These are phyloP conservation scores for Rosa persica DNA, from an alignment of 306 rosid genomes.

Conservation along the genomic window DNA sequence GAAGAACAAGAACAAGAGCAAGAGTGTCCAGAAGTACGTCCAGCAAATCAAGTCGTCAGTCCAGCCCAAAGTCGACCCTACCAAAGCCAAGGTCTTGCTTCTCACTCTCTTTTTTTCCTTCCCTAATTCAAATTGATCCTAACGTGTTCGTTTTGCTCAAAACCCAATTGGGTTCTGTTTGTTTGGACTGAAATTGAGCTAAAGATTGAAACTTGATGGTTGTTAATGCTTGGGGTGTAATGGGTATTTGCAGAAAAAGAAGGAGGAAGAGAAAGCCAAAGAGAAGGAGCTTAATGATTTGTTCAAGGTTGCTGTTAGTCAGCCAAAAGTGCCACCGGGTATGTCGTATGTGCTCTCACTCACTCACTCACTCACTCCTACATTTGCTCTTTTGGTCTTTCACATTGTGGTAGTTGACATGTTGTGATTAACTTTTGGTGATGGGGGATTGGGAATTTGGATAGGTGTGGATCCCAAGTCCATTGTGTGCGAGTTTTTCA, in stretches of 20 bases:
- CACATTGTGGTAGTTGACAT: neutral
- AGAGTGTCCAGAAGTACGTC: constrained; percentile 83
- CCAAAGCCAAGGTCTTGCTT: constrained; percentile 69
- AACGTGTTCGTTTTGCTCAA: neutral
- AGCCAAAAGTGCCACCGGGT: constrained; percentile 93
- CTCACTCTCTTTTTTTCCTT: neutral
- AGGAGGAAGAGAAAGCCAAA: constrained; percentile 91
- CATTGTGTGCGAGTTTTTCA: constrained; percentile 83
- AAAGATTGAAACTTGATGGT: neutral
- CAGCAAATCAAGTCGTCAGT: constrained; percentile 72
- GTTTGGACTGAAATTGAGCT: constrained; percentile 10
- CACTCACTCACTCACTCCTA: neutral
- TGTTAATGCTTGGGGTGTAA: neutral
- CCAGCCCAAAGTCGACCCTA: constrained; percentile 61
- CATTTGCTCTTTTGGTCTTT: neutral
- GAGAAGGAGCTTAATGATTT: constrained; percentile 92
- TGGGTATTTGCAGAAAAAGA: constrained; percentile 66
- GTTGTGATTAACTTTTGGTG: constrained; percentile 4
- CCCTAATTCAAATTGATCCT: neutral
- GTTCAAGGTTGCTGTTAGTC: constrained; percentile 90
- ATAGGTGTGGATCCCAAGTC: constrained; percentile 99
- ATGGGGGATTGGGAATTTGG: constrained; percentile 29
- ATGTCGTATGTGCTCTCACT: constrained; percentile 27
- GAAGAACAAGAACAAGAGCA: constrained; percentile 93
- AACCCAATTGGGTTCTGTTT: neutral